Base-by-base conservation (phyloP, 495 filamentous ascomycete species). In the Penicillium herquei region DNA sequence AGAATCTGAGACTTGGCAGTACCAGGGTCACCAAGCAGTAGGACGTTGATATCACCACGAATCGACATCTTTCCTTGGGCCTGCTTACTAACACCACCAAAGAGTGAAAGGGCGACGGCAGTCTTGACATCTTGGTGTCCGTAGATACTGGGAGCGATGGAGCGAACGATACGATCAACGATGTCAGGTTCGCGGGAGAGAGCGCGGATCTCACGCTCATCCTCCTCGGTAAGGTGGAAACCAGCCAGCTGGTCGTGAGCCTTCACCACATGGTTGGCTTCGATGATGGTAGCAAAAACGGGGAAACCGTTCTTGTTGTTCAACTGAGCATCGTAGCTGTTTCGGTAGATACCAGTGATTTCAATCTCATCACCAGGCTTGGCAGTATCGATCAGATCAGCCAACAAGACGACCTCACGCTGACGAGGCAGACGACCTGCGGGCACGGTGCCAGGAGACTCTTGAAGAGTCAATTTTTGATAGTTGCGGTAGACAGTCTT, bases 251-350 rank as follows among this genome's bases (percentile, higher is more conserved):
- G 93, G 68, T 99, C 95, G 69, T 99, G 95, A 2, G 92, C 87
- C 67, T 99, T 98, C 71, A 97, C 84, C 33, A 97, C 84, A 62
- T 99, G 89, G 73, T 98, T 99, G 41, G 95, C 95, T 73, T 99
- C 95, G 14, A 99, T 82, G 49, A 98, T 91, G 0, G 95, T 99
- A 21, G 95, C 92, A 64, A 99, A 99, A 54, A 99, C 95, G 3
- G 95, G 95, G 77, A 99, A 99, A 18, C 95, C 95, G 69, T 98
- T 99, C 72, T 92, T 94, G 75, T 96, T 96, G 76, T 99, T 99
- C 30, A 99, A 81, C 64, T 95, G 90, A 1, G 93, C 94, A 68
- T 96, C 91, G 66, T 96, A 99, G 78, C 91, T 97, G 78, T 99
- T 99, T 59, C 92, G 89, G 73, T 99, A 99, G 63, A 97, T 88